Evolutionary conservation across 139 green algal genomes (phyloP), one percentile per base, ranked within the genome.

Genomic region (Chloropicon primus): DNA sequence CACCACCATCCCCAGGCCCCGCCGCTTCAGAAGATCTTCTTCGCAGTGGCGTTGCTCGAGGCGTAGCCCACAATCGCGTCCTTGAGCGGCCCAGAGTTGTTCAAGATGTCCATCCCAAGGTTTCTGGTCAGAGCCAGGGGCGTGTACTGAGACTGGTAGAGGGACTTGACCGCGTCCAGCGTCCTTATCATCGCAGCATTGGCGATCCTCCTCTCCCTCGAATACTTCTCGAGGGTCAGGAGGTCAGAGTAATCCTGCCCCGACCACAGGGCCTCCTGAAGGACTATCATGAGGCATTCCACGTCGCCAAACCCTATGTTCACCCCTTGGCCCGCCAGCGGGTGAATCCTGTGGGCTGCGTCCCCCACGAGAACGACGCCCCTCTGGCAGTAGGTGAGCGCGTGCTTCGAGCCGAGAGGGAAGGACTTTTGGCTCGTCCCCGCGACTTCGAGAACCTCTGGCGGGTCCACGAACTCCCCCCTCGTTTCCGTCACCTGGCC

Each of bases 301-400:
- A 87, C 90, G 76, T 96, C 92, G 0, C 79, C 89, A 29, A 96
- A 83, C 21, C 92, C 91, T 53, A 96, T 86, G 81, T 96, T 96
- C 1, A 91, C 86, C 0, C 90, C 90, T 72, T 88, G 84, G 1
- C 92, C 89, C 0, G 89, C 90, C 74, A 96, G 71, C 0, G 89
- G 89, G 74, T 96, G 90, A 26, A 95, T 83, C 0, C 86, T 81
- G 77, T 94, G 92, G 1, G 91, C 91, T 0, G 92, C 89, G 80
- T 94, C 91, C 21, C 92, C 92, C 2, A 96, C 82, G 27, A 96
- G 85, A 0, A 88, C 92, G 10, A 96, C 77, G 0, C 92, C 80
- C 0, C 88, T 85, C 26, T 81, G 81, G 21, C 89, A 84, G 80
- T 93, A 96, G 41, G 41, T 62, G 17, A 62, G 41, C 41, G 41